Evolutionary conservation across 2,329 filamentous ascomycete genomes (phyloP).

Genomic region (Pyrenophora teres): DNA sequence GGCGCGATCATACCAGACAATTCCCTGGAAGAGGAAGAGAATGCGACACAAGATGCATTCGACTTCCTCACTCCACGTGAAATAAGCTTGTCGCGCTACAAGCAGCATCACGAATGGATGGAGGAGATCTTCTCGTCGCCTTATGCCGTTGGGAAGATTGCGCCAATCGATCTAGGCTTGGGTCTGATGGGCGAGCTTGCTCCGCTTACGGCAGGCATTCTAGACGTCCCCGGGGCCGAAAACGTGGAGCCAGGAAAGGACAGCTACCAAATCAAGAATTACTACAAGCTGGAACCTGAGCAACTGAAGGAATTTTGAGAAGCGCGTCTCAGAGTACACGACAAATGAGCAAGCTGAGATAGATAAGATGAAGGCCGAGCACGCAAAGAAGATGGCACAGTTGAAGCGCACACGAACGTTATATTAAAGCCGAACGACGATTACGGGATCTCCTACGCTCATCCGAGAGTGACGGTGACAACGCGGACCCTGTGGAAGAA

Average conservation of each 20-base stretch:
- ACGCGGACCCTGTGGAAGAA: constrained; percentile 64
- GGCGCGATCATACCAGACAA: constrained; percentile 44
- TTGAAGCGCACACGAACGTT: constrained; percentile 71
- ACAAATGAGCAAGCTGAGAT: constrained; percentile 79
- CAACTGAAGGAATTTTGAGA: constrained; percentile 85
- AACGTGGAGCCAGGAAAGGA: constrained; percentile 31
- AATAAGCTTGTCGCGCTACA: constrained; percentile 83
- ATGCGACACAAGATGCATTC: constrained; percentile 83
- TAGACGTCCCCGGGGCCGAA: constrained; percentile 61
- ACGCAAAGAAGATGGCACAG: constrained; percentile 74
- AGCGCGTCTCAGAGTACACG: constrained; percentile 74
- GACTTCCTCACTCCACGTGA: constrained; percentile 89
- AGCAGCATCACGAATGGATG: constrained; percentile 98
- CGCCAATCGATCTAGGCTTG: constrained; percentile 82
- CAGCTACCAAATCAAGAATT: constrained; percentile 53
- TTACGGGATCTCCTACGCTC: constrained; percentile 67
- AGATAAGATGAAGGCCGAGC: constrained; percentile 78
- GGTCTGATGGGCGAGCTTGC: constrained; percentile 79
- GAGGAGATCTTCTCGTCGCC: constrained; percentile 93
- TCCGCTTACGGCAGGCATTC: constrained; percentile 80
- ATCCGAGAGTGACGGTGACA: constrained; percentile 27
- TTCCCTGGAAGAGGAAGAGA: constrained; percentile 83
- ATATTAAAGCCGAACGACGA: constrained; percentile 76
- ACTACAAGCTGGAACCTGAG: constrained; percentile 72
- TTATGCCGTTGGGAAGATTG: constrained; percentile 82